phyloP scores from a whole-genome alignment of 2,329 filamentous ascomycete species.

The Didymella arachidicola region DNA sequence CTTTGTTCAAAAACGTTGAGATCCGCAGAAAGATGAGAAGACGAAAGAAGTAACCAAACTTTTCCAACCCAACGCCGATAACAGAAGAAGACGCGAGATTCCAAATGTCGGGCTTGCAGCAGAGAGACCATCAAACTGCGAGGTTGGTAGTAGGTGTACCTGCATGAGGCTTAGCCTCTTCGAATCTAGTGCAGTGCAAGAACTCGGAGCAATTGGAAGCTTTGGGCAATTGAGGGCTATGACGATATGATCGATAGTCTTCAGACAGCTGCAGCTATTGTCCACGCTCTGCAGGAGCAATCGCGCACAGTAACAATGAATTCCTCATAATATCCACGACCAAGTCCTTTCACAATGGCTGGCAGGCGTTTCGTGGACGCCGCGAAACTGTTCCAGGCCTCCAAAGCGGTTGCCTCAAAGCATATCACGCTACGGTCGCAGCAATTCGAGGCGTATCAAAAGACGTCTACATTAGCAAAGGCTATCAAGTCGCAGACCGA shows the following conservation, averaged over 20 bases:
- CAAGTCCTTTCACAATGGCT: slow-evolving; percentile 54
- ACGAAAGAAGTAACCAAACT: slow-evolving; percentile 7
- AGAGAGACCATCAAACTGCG: slow-evolving; percentile 3
- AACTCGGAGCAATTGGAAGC: slow-evolving; percentile 12
- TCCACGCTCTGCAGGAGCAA: neutral
- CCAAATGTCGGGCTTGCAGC: neutral
- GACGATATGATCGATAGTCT: slow-evolving; percentile 12
- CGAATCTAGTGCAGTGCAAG: slow-evolving; percentile 6
- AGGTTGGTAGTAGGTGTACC: slow-evolving; percentile 20
- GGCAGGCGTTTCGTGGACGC: slow-evolving; percentile 61
- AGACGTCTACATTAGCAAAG: slow-evolving; percentile 70
- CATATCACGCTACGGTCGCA: slow-evolving; percentile 66
- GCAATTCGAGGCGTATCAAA: slow-evolving; percentile 69
- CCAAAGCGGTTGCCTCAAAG: slow-evolving; percentile 57
- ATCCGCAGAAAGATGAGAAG: slow-evolving; percentile 10
- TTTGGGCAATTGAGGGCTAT: slow-evolving; percentile 8
- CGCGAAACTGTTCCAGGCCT: slow-evolving; percentile 59
- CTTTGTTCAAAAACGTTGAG: slow-evolving; percentile 9
- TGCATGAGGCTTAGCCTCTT: slow-evolving; percentile 19
- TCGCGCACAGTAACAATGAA: slow-evolving; percentile 8
- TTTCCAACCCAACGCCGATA: slow-evolving; percentile 17
- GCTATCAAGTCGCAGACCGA: slow-evolving; percentile 69
- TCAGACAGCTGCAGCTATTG: neutral
- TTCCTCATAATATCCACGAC: neutral
- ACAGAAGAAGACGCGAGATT: slow-evolving; percentile 4